Base-by-base conservation (phyloP, 2,329 filamentous ascomycete genomes). In the Lasiodiplodia citricola region DNA sequence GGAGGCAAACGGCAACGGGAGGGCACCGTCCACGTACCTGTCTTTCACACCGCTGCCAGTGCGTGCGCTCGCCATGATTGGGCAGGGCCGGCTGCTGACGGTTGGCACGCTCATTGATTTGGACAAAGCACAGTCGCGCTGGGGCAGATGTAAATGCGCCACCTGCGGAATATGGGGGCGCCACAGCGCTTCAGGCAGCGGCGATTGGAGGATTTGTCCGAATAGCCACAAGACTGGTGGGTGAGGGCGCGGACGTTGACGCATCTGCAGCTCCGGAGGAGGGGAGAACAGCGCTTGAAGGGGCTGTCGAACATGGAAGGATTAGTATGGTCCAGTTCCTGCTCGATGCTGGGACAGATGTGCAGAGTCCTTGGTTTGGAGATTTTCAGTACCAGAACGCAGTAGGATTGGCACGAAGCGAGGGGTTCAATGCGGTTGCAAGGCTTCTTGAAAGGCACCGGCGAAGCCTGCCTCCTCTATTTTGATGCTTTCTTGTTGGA, bases 281-380 rank as follows among this genome's bases (percentile, higher is more conserved):
- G 5, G 76, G 76, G 28, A 55, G 73, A 21, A 75, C 76, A 1
- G 74, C 76, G 1, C 64, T 78, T 8, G 70, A 75, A 67, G 76
- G 72, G 10, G 75, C 75, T 7, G 74, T 74, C 35, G 74, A 77
- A 56, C 55, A 73, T n/a, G 76, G 75, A 38, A 72, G 74, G 7
- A 71, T 77, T n/a, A 75, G 77, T 56, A 74, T 74, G 71, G 54
- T 77, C 11, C 70, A 76, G 31, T 56, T 77, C 51, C 72, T 78
- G 18, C 66, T 78, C 11, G 57, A 76, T 14, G 67, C 71, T 35
- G 74, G 73, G 21, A 73, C 71, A 2, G 63, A 68, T 47, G 16
- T 62, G 5, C n/a, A 35, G 8, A 35, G 31, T 3, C 31, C 31
- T 35, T 35, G 31, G 31, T 35, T 35, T 35, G 31, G 3, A 18